Base-by-base conservation (phyloP, 2,329 filamentous ascomycete species). In the Scedosporium boydii region DNA sequence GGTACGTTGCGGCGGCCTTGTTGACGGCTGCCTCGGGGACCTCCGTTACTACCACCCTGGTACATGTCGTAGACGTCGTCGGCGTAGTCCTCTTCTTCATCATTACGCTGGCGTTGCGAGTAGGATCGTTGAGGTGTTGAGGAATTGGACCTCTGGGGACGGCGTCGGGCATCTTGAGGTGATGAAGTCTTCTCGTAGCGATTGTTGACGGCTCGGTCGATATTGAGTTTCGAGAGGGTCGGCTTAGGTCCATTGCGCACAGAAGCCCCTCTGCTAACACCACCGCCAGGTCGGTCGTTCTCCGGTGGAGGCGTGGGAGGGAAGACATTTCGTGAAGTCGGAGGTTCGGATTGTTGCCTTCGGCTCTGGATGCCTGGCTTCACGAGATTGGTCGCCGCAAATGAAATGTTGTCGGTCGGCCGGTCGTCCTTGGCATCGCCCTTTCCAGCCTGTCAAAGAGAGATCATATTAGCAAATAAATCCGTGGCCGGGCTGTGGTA, bases 301-400 rank as follows among this genome's bases (percentile, higher is more conserved):
- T 99, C 95, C 5, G 95, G 95, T 6, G 95, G 95, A 48, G 95
- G 95, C n/a, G 95, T 98, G n/a, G 95, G 95, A 18, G 95, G 95
- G 78, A 98, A 97, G 65, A 93, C 84, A 69, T 90, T 90, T 69
- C 91, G 87, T 71, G 84, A 85, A 66, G 86, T 79, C 0, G 91
- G 90, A 7, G 91, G 91, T 71, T 95, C 92, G 18, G 90, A 95
- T 71, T 95, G 91, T 69, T 96, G 91, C 70, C 89, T 84, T 66
- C 90, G 86, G 70, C 89, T 93, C 68, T 84, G 83, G 41, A 98
- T 79, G 59, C 89, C 90, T 38, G 91, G 88, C 72, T 95, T 95
- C 65, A 98, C 93, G 7, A 98, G 85, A 69, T 98, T 96, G 46
- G 91, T 91, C 4, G 93, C 93, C 27, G 91, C 95, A 69, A 89